Base-by-base conservation (phyloP, 1,284 basidiomycete genomes). In the Agroathelia rolfsii region DNA sequence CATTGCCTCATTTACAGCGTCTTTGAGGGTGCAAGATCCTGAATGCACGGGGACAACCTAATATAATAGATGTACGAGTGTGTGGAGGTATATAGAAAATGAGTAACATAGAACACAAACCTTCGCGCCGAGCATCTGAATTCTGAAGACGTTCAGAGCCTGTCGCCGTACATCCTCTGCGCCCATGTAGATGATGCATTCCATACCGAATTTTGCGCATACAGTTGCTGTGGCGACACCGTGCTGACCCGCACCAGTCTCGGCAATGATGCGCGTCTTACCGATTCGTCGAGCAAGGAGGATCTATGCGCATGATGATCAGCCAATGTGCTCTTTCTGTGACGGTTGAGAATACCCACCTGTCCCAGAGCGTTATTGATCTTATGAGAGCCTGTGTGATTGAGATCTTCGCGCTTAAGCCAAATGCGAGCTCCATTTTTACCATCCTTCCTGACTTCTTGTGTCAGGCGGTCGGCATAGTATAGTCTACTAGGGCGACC, bases 191-290 rank as follows among this genome's bases (percentile, higher is more conserved):
- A 99, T 72, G 47, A 95, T 63, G 53, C 95, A 99, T 56, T 97
- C 83, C 64, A 98, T 52, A 10, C 89, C 93, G 50, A 98, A 98
- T 48, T 87, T 86, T 30, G 94, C 94, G 48, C 95, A 98, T 6
- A 90, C 95, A 2, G 94, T 98, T 0, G 95, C 95, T 24, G 94
- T 97, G 6, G 95, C 95, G 13, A 98, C 93, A 56, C 95, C 95
- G 58, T 99, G 95, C 56, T 98, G 94, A 18, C 95, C 95, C 0
- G 95, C 94, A 40, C 94, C 94, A 1, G 95, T 98, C 66, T 99
- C 95, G 30, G 94, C 93, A 44, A 98, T 97, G 53, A 99, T 97
- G 32, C 93, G 76, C 30, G 72, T 95, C 66, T 99, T 99, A 18
- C 95, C 94, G 42, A 98, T 63, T 28, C 94, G 72, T 38, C 76